Evolutionary conservation across 176 grass and related monocot species (phyloP), one percentile per base, ranked within the genome.

Genomic region (Carex pumila): DNA sequence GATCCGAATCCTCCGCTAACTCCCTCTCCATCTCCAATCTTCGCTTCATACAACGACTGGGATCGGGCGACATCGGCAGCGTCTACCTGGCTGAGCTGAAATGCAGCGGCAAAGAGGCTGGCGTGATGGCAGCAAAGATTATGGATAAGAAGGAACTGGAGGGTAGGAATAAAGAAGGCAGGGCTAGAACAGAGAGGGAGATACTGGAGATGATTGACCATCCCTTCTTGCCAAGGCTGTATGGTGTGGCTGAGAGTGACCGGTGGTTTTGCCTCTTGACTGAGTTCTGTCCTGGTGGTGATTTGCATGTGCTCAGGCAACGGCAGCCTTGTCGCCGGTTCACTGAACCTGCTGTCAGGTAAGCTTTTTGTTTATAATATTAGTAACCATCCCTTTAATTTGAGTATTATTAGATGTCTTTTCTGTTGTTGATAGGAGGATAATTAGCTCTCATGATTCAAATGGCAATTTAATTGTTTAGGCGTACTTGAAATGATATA

Each of bases 261-360:
- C 76, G 93, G 10, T 96, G 93, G 93, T 95, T 92, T 1, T 99
- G 97, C 80, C 91, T 99, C 91, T 90, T 99, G 74, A 99, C 97
- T 52, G 97, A 99, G 91, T 99, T 99, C 93, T 99, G 97, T 85
- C 97, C 97, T 83, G 97, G 97, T 34, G 97, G 97, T 32, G 97
- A 99, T 79, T 87, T 99, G 85, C 97, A 99, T 85, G 88, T 99
- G n/a, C 93, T 99, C 29, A 86, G 97, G 5, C 97, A 99, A 90
- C 90, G 91, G 5, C 97, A 99, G 88, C 87, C 88, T 3, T 18
- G 85, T 70, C 89, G 91, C 3, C 88, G 97, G 0, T 99, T 99
- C 91, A 80, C 84, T 65, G 97, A 99, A 87, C 34, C 93, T 63
- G 91, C 97, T 2, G 97, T 96, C 89, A 99, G 93, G 97, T 98